These are phyloP conservation scores for Vitis amurensis DNA, from an alignment of 164 flowering plant genomes.

Conservation along the genomic window DNA sequence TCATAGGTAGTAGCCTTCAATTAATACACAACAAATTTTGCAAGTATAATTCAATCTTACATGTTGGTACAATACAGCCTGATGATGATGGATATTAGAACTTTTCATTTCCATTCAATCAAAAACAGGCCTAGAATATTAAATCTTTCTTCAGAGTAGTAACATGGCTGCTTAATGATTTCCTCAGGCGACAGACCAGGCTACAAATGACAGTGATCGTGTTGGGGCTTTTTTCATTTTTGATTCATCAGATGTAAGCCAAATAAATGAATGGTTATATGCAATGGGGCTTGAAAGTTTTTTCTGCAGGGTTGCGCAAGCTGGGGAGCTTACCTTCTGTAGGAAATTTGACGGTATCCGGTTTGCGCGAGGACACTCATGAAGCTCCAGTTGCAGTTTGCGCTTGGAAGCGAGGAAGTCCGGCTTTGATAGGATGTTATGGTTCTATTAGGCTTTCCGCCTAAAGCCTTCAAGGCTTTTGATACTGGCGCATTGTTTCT, in stretches of 20 bases:
- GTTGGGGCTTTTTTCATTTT: too few relatives aligned
- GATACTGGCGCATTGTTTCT: constrained; percentile 98
- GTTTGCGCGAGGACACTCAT: constrained; percentile 87
- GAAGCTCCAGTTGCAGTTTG: constrained; percentile 95
- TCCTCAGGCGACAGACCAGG: too few relatives aligned
- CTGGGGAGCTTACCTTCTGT: constrained; percentile 84
- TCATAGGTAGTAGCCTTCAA: not conserved
- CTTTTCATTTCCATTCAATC: too few relatives aligned
- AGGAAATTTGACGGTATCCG: constrained; percentile 75
- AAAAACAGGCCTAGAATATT: too few relatives aligned
- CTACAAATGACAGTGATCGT: too few relatives aligned
- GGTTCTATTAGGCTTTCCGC: constrained; percentile 76
- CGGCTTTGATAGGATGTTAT: constrained; percentile 90
- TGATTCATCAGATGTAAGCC: too few relatives aligned
- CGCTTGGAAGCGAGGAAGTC: constrained; percentile 93
- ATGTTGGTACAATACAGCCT: too few relatives aligned
- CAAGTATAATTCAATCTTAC: not conserved
- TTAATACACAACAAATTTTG: not conserved
- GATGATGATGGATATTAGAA: too few relatives aligned
- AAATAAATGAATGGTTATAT: too few relatives aligned
- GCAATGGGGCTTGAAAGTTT: too few relatives aligned
- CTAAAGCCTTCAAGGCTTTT: constrained; percentile 83
- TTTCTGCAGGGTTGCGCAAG: constrained; percentile 83
- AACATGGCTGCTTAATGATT: too few relatives aligned
- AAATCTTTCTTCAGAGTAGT: too few relatives aligned